phyloP scores from a whole-genome alignment of 1,284 basidiomycete genomes.

The Meira nashicola region DNA sequence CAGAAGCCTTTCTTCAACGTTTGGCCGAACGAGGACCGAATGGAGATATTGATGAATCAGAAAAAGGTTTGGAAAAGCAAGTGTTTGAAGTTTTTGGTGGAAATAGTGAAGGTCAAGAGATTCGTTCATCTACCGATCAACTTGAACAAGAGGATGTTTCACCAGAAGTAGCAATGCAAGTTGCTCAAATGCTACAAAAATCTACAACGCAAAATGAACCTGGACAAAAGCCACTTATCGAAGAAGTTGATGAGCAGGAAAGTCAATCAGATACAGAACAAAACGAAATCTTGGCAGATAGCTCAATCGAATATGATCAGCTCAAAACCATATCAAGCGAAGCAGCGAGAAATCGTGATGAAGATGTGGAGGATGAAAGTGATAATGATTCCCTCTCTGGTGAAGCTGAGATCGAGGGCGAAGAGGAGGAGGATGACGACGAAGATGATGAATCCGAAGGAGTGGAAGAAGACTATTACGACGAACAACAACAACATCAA shows the following conservation, averaged over 20 bases:
- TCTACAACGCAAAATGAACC: neutral
- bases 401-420: neutral
- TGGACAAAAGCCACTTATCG: neutral
- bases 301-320: too few relatives aligned
- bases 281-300: too few relatives aligned
- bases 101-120: too few relatives aligned
- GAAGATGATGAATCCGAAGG: neutral
- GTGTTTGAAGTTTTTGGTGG: neutral
- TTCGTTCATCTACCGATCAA: neutral
- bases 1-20: neutral
- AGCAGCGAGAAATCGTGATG: too few relatives aligned
- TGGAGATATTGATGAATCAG: neutral
- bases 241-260: neutral
- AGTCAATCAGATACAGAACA: too few relatives aligned
- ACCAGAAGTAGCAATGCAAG: neutral
- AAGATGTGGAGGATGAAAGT: neutral
- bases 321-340: too few relatives aligned
- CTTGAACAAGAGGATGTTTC: neutral
- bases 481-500: too few relatives aligned
- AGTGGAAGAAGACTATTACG: neutral
- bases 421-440: neutral
- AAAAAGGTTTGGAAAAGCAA: neutral
- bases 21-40: neutral
- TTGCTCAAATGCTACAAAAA: neutral
- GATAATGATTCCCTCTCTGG: neutral